Evolutionary conservation across 306 rosid genomes (phyloP), one percentile per base, ranked within the genome.

Genomic region (Trifolium subterraneum): DNA sequence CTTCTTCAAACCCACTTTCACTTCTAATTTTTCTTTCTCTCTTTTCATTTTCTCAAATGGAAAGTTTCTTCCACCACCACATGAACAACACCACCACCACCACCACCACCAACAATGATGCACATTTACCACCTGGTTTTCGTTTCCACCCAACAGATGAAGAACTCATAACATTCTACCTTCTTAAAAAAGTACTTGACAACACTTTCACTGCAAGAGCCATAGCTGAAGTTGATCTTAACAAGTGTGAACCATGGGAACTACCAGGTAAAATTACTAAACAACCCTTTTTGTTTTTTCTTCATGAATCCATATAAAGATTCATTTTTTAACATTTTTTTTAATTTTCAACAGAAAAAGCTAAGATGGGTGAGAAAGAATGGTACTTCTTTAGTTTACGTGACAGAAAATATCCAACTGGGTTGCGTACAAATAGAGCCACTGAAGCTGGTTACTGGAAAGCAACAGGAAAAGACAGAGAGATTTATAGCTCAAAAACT

Each of bases 381-480:
- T 95, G 98, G 98, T 95, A 95, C 73, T 95, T 95, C 79, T 95
- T 88, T 74, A 95, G 92, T 82, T 79, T 92, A 0, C 83, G 97
- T 3, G 99, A 95, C 63, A 65, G 99, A 22, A 95, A 95, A 74
- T 95, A 92, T 71, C 99, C 98, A 23, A 93, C 98, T 9, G 98
- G 98, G 4, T 75, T 93, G 1, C 50, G 99, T 0, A 95, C 98
- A 2, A 95, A 95, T 73, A 64, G 98, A 48, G 99, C 99, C 0
- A 95, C 99, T 0, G 99, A 92, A 66, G 99, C 97, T 22, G 99
- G 99, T 6, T 95, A 95, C 80, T 95, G 99, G 99, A 95, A 95
- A 52, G 99, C 99, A 3, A 95, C 99, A 0, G 98, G 99, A 0
- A 95, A 95, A 58, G 99, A 95, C 64, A 81, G 99, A 51, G 98